Evolutionary conservation across 148 eudicot species (phyloP).

Genomic region (Silene uniflora): DNA sequence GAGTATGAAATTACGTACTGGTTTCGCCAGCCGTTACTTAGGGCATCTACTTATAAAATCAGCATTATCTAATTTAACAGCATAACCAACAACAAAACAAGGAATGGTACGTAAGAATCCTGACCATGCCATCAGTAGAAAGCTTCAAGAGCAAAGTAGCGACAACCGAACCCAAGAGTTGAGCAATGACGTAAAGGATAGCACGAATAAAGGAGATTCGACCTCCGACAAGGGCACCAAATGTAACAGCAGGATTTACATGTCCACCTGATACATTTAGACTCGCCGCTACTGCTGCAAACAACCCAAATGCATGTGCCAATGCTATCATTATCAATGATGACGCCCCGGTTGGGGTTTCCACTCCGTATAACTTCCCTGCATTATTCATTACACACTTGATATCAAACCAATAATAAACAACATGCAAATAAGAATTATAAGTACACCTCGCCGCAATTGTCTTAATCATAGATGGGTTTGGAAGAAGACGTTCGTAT

Average conservation of each 20-base stretch:
- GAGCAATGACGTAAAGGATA: constrained; percentile 76
- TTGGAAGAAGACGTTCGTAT: too few relatives aligned
- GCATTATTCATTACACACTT: constrained; percentile 8
- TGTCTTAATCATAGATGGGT: too few relatives aligned
- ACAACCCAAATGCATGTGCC: constrained; percentile 64
- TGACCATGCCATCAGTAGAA: constrained; percentile 74
- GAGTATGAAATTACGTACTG: too few relatives aligned
- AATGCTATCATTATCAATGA: constrained; percentile 54
- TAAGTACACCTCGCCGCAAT: too few relatives aligned
- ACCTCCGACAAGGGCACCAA: constrained; percentile 87
- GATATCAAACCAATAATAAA: neutral
- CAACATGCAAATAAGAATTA: too few relatives aligned
- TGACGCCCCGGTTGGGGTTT: constrained; percentile 41
- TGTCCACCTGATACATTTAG: constrained; percentile 87
- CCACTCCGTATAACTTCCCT: constrained; percentile 60
- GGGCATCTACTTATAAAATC: too few relatives aligned
- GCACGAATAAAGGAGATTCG: constrained; percentile 75
- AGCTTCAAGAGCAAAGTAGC: constrained; percentile 61
- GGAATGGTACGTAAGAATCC: neutral
- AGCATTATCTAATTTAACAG: neutral
- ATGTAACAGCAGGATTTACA: constrained; percentile 80
- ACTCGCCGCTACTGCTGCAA: constrained; percentile 80
- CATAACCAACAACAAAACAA: neutral
- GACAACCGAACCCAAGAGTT: constrained; percentile 69
- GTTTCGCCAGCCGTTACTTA: too few relatives aligned